phyloP scores from a whole-genome alignment of 306 rosid species.

The Trifolium fragiferum region DNA sequence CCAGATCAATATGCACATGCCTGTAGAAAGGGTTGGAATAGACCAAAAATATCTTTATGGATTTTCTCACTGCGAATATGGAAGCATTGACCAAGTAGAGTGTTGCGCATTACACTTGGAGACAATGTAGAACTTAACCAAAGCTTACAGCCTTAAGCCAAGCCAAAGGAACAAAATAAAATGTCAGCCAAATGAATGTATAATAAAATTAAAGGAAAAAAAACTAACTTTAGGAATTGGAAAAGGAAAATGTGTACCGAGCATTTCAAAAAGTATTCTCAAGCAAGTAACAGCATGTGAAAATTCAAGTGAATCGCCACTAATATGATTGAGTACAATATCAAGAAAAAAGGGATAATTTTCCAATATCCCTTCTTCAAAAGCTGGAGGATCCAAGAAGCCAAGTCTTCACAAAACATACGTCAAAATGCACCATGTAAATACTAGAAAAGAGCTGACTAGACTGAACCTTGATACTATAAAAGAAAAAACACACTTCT shows the following conservation, averaged over 20 bases:
- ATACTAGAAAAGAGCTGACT: slow-evolving; percentile 33
- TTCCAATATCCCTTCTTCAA: slow-evolving; percentile 98
- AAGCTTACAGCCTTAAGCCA: slow-evolving; percentile 85
- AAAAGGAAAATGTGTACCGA: slow-evolving; percentile 59
- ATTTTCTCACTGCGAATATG: slow-evolving; percentile 91
- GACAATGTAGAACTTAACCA: slow-evolving; percentile 95
- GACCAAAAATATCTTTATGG: slow-evolving; percentile 95
- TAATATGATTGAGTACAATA: slow-evolving; percentile 87
- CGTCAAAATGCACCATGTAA: slow-evolving; percentile 37
- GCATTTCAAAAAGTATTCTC: slow-evolving; percentile 88
- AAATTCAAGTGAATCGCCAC: slow-evolving; percentile 84
- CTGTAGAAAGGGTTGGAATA: slow-evolving; percentile 92
- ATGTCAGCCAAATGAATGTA: slow-evolving; percentile 36
- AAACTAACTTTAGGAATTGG: slow-evolving; percentile 15
- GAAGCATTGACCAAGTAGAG: slow-evolving; percentile 96
- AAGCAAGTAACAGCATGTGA: slow-evolving; percentile 93
- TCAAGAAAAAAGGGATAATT: slow-evolving; percentile 90
- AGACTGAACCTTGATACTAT: slow-evolving; percentile 21
- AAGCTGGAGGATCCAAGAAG: slow-evolving; percentile 89
- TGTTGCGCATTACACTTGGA: slow-evolving; percentile 93
- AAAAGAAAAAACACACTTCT: slow-evolving; percentile 47
- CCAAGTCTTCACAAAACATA: slow-evolving; percentile 72
- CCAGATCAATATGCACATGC: slow-evolving; percentile 56
- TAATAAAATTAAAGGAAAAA: slow-evolving; percentile 16
- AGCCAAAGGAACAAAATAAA: slow-evolving; percentile 37